Evolutionary conservation across 345 rosid species (phyloP).

Genomic region (Brassica juncea): DNA sequence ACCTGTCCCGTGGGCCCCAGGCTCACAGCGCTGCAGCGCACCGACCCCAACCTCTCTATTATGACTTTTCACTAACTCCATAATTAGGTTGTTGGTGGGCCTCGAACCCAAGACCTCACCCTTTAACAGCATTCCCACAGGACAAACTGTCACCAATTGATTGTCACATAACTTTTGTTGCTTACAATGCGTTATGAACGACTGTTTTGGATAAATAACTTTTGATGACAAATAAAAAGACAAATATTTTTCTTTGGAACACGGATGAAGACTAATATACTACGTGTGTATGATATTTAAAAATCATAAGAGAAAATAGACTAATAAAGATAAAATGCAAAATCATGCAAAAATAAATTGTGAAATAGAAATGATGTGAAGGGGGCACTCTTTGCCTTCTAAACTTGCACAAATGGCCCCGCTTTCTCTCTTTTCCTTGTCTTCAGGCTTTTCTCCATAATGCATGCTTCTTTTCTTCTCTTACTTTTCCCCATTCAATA

Average conservation of each 20-base stretch:
- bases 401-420: constrained; percentile 34
- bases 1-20: too few species aligned
- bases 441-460: constrained; percentile 42
- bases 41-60: too few species aligned
- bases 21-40: too few species aligned
- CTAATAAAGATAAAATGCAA: neutral
- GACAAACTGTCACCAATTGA: too few species aligned
- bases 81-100: too few species aligned
- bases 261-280: too few species aligned
- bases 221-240: too few species aligned
- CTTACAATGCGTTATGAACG: neutral
- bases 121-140: too few species aligned
- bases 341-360: neutral
- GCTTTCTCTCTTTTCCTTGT: constrained; percentile 26
- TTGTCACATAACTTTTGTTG: too few species aligned
- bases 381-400: constrained; percentile 21
- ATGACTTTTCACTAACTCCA: too few species aligned
- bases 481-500: constrained; percentile 13
- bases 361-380: constrained; percentile 31
- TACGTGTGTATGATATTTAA: neutral
- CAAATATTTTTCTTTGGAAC: neutral
- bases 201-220: neutral
- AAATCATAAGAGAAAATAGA: neutral
- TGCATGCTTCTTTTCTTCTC: constrained; percentile 33
- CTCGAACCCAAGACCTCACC: too few species aligned